A percentile compares a stretch with the other conserved stretches of the same genome.
These are phyloP conservation scores for Fusarium torreyae DNA, from an alignment of 2,329 filamentous ascomycete species.

Conservation along the genomic window DNA sequence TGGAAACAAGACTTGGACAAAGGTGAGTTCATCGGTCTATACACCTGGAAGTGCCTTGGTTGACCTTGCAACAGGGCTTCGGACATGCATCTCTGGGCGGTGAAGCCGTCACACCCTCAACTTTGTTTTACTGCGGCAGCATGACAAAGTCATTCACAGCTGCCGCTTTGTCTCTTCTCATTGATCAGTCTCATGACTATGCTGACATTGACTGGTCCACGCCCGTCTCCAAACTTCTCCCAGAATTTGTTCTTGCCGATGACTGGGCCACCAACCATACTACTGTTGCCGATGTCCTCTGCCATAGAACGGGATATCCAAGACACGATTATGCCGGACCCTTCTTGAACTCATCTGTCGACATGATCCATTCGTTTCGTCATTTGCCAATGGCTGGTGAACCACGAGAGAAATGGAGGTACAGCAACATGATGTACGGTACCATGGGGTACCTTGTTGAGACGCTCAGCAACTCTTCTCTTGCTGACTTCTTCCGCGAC, in stretches of 20 bases:
- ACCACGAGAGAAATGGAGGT: conserved; percentile 60
- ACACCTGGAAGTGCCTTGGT: neutral
- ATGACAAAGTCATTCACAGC: conserved; percentile 69
- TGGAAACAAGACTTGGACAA: conserved; percentile 54
- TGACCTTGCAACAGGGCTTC: conserved; percentile 53
- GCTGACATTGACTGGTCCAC: conserved; percentile 62
- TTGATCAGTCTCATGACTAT: conserved; percentile 60
- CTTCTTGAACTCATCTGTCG: conserved; percentile 19
- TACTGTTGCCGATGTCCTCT: conserved; percentile 66
- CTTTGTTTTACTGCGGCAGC: conserved; percentile 67
- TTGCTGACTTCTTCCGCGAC: conserved; percentile 58
- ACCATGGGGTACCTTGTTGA: conserved; percentile 60
- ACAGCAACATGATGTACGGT: conserved; percentile 66
- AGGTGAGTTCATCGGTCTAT: conserved; percentile 44
- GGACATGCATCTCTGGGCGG: conserved; percentile 56
- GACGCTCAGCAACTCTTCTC: conserved; percentile 51
- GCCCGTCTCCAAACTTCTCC: conserved; percentile 60
- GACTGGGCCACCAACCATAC: conserved; percentile 60
- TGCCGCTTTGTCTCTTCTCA: conserved; percentile 62
- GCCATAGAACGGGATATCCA: conserved; percentile 65
- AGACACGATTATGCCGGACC: conserved; percentile 53
- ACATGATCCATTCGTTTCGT: conserved; percentile 57
- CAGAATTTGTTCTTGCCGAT: conserved; percentile 64
- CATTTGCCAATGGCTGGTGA: conserved; percentile 61
- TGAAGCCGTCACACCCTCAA: conserved; percentile 59